Base-by-base conservation (phyloP, 139 green algal genomes). In the Coccomyxa sp. region DNA sequence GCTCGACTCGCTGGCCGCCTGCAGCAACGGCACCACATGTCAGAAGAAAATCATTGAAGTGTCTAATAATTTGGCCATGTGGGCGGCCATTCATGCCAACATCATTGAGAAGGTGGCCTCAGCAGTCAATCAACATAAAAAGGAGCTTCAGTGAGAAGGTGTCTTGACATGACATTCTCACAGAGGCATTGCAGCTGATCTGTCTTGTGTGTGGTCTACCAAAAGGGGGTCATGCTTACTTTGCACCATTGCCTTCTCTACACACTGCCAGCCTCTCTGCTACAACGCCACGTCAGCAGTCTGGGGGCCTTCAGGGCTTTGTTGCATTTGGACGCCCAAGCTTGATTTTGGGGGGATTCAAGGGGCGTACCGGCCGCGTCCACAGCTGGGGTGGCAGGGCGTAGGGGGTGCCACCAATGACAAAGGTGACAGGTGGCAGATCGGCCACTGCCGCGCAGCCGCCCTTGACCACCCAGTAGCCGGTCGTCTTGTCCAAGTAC, bases 351-450 rank as follows among this genome's bases (percentile, higher is more conserved):
- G 27, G 31, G 71, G 17, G 71, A 18, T 21, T 31, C 16, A n/a
- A 25, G 0, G 78, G 30, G 18, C 51, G 78, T 11, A 82, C 59
- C 78, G 58, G 78, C 0, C 58, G 51, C 16, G 59, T 67, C 78
- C 78, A 82, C 57, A 75, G 78, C 23, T 32, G 51, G 78, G 78
- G 45, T 23, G 51, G 78, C 18, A 82, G 17, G 45, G n/a, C 78
- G 13, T 51, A 74, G 78, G 13, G 12, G 51, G 27, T 18, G 51
- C 51, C 57, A 18, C 51, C 78, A 0, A 82, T 28, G 45, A 25
- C 30, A 57, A 82, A 82, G 78, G 28, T 51, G 18, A 82, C 45
- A 28, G 58, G 17, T 38, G 78, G 78, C 78, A 82, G 23, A 13
- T 30, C 28, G 78, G 31, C 13, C 51, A 82, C 78, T 13, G 17